phyloP scores from a whole-genome alignment of 768 basidiomycete species.

The Russula virescens region DNA sequence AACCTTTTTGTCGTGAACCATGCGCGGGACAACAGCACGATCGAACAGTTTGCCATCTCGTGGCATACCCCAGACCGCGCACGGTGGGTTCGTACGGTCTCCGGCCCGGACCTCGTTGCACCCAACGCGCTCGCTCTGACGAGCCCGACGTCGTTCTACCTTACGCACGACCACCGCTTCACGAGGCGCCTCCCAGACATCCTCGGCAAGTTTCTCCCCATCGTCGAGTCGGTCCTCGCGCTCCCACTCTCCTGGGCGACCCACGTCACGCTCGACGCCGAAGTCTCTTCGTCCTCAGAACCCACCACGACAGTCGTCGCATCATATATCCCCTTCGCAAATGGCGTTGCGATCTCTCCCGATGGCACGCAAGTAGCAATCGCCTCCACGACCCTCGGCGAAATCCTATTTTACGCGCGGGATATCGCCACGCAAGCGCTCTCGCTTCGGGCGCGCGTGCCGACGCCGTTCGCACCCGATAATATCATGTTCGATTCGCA shows the following conservation, averaged over 20 bases:
- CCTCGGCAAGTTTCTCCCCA: slow-evolving; percentile 46
- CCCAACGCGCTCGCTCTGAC: slow-evolving; percentile 65
- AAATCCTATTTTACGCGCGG: slow-evolving; percentile 49
- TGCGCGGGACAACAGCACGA: slow-evolving; percentile 50
- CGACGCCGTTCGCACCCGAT: slow-evolving; percentile 55
- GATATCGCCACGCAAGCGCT: slow-evolving; percentile 42
- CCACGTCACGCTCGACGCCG: slow-evolving; percentile 39
- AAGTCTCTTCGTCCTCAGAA: neutral
- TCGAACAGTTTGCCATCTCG: slow-evolving; percentile 61
- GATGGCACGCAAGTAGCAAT: slow-evolving; percentile 46
- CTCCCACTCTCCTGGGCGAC: slow-evolving; percentile 57
- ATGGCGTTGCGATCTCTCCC: slow-evolving; percentile 59
- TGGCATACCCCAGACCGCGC: slow-evolving; percentile 41
- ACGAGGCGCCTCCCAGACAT: slow-evolving; percentile 51
- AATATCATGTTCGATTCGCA: slow-evolving; percentile 51
- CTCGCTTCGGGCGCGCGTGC: slow-evolving; percentile 34
- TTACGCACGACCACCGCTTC: slow-evolving; percentile 66
- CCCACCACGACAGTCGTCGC: slow-evolving; percentile 28
- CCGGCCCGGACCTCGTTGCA: slow-evolving; percentile 51
- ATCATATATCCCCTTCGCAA: slow-evolving; percentile 56
- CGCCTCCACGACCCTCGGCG: slow-evolving; percentile 44
- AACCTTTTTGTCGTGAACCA: slow-evolving; percentile 68
- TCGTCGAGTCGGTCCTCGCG: slow-evolving; percentile 49
- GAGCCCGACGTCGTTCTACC: slow-evolving; percentile 61
- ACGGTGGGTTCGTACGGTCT: slow-evolving; percentile 54